Conservation (phyloP, 208 protist genomes). For the Tritrichomonas musculus region DNA sequence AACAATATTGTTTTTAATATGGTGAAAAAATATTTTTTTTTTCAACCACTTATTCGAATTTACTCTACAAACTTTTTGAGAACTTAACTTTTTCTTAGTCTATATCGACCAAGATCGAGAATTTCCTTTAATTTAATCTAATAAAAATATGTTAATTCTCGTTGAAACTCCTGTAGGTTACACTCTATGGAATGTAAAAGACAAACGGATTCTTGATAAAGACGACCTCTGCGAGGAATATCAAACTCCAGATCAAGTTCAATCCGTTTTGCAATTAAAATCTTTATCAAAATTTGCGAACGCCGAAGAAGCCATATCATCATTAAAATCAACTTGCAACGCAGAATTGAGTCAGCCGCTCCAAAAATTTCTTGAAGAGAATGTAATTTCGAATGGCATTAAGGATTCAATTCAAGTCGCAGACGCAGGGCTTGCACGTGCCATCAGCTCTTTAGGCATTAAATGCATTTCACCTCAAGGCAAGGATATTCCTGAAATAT, state of each 20-base stretch:
- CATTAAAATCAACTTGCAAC: constrained; percentile 85
- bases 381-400: constrained; percentile 68
- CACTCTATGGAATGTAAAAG: constrained; percentile 86
- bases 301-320: constrained; percentile 87
- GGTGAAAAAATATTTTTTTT: too few relatives aligned
- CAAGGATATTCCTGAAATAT: constrained; percentile 71
- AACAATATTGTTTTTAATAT: too few relatives aligned
- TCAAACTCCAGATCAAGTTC: constrained; percentile 43
- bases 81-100: too few relatives aligned
- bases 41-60: too few relatives aligned
- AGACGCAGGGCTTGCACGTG: constrained; percentile 77
- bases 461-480: constrained; percentile 67
- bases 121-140: too few relatives aligned
- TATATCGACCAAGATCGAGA: too few relatives aligned
- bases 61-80: too few relatives aligned
- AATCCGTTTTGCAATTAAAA: constrained; percentile 51
- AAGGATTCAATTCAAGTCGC: constrained; percentile 74
- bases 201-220: constrained; percentile 79
- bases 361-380: constrained; percentile 95
- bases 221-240: constrained; percentile 71
- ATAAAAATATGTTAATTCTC: constrained; percentile 83
- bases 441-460: constrained; percentile 89
- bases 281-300: constrained; percentile 61
- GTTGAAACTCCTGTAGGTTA: constrained; percentile 94
- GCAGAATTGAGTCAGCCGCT: constrained; percentile 82